Evolutionary conservation across 768 basidiomycete species (phyloP), one percentile per base, ranked within the genome.

Genomic region (Lactifluus pinguis): DNA sequence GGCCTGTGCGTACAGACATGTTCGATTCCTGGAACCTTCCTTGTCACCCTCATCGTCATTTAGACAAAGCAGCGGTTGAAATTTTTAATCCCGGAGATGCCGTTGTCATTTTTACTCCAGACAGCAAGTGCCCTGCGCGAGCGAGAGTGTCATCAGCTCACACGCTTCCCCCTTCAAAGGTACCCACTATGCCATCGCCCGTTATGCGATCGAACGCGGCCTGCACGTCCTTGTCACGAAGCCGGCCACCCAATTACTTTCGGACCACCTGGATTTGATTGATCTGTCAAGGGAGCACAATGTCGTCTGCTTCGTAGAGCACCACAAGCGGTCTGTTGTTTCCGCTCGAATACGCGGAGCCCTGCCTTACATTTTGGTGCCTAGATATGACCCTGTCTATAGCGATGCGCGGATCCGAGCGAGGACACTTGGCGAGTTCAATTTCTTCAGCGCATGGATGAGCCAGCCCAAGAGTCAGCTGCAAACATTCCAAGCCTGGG

Each of bases 361-460:
- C 25, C 8, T 38, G 15, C 44, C 15, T 13, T 29, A 25, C 14
- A 13, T 5, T n/a, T 47, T 25, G 38, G 44, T 30, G 17, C n/a
- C 30, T 36, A 86, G 85, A 51, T 91, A 86, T 68, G 93, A 95
- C 73, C 94, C 94, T 6, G 92, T 87, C 13, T 95, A 97, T 76
- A 88, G 87, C 68, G 93, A 97, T 70, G 94, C 92, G 42, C 86
- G 84, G 68, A 86, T 84, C 4, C 84, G 87, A 55, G 87, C 87
- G 32, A 80, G 79, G 30, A 74, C 80, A 7, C 78, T 95, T 29
- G 92, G 93, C 38, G 91, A 95, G 72, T 92, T 94, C 76, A 95
- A 94, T 75, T 95, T 92, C 74, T 95, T 93, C 83, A 90, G 78
- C 66, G 90, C 92, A 41, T 95, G 94, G 92, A 97, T 97, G 94